Evolutionary conservation across 2,329 filamentous ascomycete genomes (phyloP), one percentile per base, ranked within the genome.

Genomic region (Xylariaceae sp.): DNA sequence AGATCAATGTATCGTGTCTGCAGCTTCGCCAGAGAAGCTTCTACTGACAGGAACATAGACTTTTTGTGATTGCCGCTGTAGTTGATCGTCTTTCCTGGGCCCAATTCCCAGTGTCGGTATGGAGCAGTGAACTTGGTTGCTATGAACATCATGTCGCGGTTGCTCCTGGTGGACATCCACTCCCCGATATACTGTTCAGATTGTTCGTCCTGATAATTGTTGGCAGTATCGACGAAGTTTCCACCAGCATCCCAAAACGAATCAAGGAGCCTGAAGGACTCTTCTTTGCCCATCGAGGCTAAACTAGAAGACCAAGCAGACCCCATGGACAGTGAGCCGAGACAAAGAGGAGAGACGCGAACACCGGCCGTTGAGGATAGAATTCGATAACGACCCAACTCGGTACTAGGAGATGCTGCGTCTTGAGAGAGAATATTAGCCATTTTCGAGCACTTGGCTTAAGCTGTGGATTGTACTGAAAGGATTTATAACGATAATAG

Each of bases 221-320:
- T 82, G 59, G 80, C 70, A 13, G 82, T 87, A 66, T 88, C 85
- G 65, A 88, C 84, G 68, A 87, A 86, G 71, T 87, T 88, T 11
- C 85, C 85, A 4, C 84, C 84, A 0, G 78, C 72, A 10, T 74
- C 73, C 44, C 73, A 76, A 68, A 79, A 86, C 55, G 75, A 75
- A 57, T 86, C 82, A 2, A 86, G 72, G 6, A 87, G 73, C 35
- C 75, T 73, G 61, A 84, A 84, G 1, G 77, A 70, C 10, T 73
- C 65, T 23, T 81, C 76, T 63, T 84, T 83, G 62, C 72, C 71
- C 70, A 80, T 80, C 47, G 75, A 74, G 67, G 55, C 77, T 65
- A 59, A 80, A 77, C n/a, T 78, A 69, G 53, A 75, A 76, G 18
- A 69, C 65, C 24, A 73, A 67, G 23, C 65, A 55, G 18, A 68